Base-by-base conservation (phyloP, 805 yeast species). In the Kodamaea hsintzibuensis region DNA sequence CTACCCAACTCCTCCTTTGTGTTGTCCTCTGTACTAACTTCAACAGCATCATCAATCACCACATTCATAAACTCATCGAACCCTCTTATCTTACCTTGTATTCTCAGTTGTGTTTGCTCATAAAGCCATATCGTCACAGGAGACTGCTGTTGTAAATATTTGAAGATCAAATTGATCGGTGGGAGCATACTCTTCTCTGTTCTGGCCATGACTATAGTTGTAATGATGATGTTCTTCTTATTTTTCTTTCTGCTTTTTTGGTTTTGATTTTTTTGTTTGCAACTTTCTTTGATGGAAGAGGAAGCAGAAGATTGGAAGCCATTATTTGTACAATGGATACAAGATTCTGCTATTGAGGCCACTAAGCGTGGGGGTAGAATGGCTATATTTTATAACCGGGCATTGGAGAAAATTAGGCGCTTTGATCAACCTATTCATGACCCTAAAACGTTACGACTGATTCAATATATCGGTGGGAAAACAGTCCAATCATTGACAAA, bases 61-160 rank as follows among this genome's bases (percentile, higher is more conserved):
- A 82, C 72, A 66, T 95, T 95, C 99, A 95, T 96, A 65, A 92
- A 93, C 73, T 96, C 99, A 70, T 95, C 99, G 70, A 96, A 93
- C 1, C 99, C 99, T 56, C 86, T 78, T 30, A 95, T 85, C 56
- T 80, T 82, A 1, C 99, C 99, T 61, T 88, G 89, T 30, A 93
- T 82, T 59, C 96, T 78, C 59, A 80, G 78, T 17, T 83, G 84
- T 0, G 85, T 81, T 69, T 95, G 97, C 64, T 95, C 98, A 60
- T 80, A 91, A 9, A 95, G 76, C 98, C 98, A 93, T 37, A 95
- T 83, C 7, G 86, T 82, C 35, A 95, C 98, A 16, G 77, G 73
- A 1, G 88, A 75, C 62, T 89, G 93, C 61, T 88, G 88, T 68
- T 92, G 97, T 57, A 93, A 79, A 65, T 83, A 88, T 68, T 88